Evolutionary conservation across 108 stramenopile genomes (phyloP), one percentile per base, ranked within the genome.

Genomic region (Cyclotella sp.): DNA sequence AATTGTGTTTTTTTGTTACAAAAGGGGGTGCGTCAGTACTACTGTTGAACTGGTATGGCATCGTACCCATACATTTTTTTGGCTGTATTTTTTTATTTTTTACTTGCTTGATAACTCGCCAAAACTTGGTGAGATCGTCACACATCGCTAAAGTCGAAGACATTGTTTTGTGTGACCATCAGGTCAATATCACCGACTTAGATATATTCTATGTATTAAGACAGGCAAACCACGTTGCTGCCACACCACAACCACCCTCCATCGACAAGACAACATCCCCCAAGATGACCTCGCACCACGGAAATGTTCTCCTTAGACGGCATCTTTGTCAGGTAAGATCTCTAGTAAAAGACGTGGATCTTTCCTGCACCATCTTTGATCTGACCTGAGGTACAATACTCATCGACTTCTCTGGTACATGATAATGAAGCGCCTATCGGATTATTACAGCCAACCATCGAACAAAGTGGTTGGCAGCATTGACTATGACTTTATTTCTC

Each of bases 371-470:
- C 34, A 34, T 34, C 6, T 34, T 34, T 34, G 34, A 34, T 34
- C 34, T 34, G 34, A 34, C 19, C 24, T 8, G 1, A 16, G n/a
- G 47, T 22, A n/a, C n/a, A n/a, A n/a, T n/a, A 57, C 12, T 57
- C 11, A 57, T 57, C n/a, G 24, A 57, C 78, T 79, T 30, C 67
- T 78, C 4, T 73, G 72, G 24, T 39, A 58, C 54, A 67, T 78
- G 44, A 29, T 78, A n/a, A 67, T 73, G 26, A 60, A 70, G 40
- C 78, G 83, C 19, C 79, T 84, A 1, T 57, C 79, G 12, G 78
- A 68, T 45, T 84, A 84, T 61, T 84, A 75, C 45, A 26, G 78
- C 8, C 83, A 84, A 57, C 83, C 78, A 30, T 79, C 83, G 27
- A 59, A 84, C 42, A 69, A 66, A 40, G 83, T 84, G 34, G 69